Conservation (phyloP, 2,329 filamentous ascomycete species). For the Neoarthrinium moseri region DNA sequence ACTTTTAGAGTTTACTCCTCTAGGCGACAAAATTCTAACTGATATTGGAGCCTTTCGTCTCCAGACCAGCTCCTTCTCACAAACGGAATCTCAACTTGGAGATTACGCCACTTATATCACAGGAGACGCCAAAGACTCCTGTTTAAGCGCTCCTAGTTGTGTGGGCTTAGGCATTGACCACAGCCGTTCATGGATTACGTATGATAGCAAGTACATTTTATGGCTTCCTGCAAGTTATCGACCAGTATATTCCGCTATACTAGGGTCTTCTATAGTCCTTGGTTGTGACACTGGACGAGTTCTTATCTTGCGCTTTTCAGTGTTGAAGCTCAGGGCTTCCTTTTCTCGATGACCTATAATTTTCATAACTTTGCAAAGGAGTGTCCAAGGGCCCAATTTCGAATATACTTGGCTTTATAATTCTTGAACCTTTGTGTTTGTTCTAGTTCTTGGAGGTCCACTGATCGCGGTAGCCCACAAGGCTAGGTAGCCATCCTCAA, state of each 20-base stretch:
- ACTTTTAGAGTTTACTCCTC: not conserved
- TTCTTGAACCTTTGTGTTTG: too few species aligned
- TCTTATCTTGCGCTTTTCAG: not conserved
- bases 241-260: not conserved
- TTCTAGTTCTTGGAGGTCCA: too few species aligned
- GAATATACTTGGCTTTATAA: not conserved
- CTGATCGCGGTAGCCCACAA: too few species aligned
- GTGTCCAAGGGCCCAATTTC: not conserved
- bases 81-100: too few species aligned
- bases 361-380: not conserved
- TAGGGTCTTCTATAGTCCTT: not conserved
- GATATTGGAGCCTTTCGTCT: not conserved
- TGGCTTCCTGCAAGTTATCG: constrained; percentile 1
- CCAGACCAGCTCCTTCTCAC: too few species aligned
- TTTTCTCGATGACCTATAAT: not conserved
- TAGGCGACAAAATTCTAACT: not conserved
- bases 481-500: too few species aligned
- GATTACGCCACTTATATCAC: too few species aligned
- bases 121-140: too few species aligned
- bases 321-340: not conserved
- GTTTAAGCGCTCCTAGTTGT: not conserved
- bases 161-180: not conserved
- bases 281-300: constrained; percentile 1
- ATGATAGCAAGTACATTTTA: not conserved
- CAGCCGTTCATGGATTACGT: not conserved